phyloP scores from a whole-genome alignment of 2,329 filamentous ascomycete genomes.

The Cladophialophora carrionii region DNA sequence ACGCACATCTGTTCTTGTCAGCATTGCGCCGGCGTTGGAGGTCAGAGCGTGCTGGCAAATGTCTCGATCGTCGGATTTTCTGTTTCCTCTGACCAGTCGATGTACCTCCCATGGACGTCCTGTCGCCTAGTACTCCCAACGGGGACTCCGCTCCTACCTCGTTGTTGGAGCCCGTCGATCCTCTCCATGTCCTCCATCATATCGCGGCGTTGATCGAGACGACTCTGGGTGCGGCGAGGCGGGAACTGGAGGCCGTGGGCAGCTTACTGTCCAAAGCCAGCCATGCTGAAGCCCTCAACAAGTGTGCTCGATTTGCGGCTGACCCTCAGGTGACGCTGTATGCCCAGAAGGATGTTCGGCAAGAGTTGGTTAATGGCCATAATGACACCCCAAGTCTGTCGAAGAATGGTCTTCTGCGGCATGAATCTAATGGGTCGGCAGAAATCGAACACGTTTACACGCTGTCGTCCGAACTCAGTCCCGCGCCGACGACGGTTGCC shows the following conservation, averaged over 20 bases:
- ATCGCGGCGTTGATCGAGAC: conserved; percentile 71
- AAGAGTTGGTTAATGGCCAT: conserved; percentile 37
- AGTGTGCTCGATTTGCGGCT: conserved; percentile 85
- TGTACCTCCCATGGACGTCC: conserved; percentile 35
- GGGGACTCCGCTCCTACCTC: conserved; percentile 26
- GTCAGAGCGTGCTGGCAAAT: conserved; percentile 28
- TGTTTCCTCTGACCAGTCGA: conserved; percentile 12
- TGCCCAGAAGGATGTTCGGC: conserved; percentile 73
- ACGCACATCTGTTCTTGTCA: conserved; percentile 20
- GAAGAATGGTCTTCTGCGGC: conserved; percentile 23
- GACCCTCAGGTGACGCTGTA: conserved; percentile 85
- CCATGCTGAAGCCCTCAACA: conserved; percentile 77
- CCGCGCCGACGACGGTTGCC: conserved; percentile 75
- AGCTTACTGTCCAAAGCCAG: conserved; percentile 77
- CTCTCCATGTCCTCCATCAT: conserved; percentile 71
- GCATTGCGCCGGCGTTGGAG: conserved; percentile 36
- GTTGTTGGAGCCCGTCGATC: conserved; percentile 57
- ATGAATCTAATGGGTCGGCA: conserved; percentile 36
- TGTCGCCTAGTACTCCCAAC: conserved; percentile 34
- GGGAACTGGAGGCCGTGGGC: conserved; percentile 77
- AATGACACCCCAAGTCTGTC: conserved; percentile 41
- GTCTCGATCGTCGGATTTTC: conserved; percentile 17
- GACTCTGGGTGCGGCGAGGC: conserved; percentile 72
- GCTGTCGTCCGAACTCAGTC: conserved; percentile 79
- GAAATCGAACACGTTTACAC: conserved; percentile 68